Base-by-base conservation (phyloP, 2,329 filamentous ascomycete genomes). In the Diaporthe destruens region DNA sequence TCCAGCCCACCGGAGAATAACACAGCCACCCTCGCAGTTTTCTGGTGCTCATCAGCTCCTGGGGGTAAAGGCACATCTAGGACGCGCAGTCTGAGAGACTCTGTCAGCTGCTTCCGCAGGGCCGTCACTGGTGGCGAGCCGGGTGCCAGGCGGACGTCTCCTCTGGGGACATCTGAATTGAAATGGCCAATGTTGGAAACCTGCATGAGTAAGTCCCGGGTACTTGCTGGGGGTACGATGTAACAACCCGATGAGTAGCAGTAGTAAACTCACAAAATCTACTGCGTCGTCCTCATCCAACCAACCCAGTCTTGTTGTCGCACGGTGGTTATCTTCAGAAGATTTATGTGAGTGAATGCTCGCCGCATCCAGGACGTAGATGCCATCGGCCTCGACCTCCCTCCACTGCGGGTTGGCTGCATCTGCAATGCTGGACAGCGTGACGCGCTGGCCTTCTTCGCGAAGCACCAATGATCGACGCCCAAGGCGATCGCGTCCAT, bases 1-100 rank as follows among this genome's bases (percentile, higher is more conserved):
- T 99, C 96, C 8, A 99, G 87, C 0, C 96, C 96, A 2, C 96
- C 96, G 0, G 96, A 99, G 81, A 98, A 99, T 0, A 99, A 85
- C 1, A 99, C 86, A 0, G 94, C 95, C 18, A 98, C 81, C 70
- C 87, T 89, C 23, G 88, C 85, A 88, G 23, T 88, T 85, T 75
- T 87, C 83, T 12, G 75, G 6, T 75, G 47, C n/a, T 76, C 77
- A 9, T 75, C 63, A 0, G 75, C 75, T 36, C 54, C 73, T 56
- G 32, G 72, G 71, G 7, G 78, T 80, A 54, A 74, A 89, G 93
- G 93, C 7, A 97, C 89, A 54, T 90, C 85, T 11, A 90, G 81
- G 20, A 95, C 86, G 54, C 94, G 90, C 9, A 91, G 79, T 71
- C 85, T 85, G 8, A 97, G 82, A 6, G 94, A 93, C 67, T 87